These are phyloP conservation scores for Sesbania bispinosa DNA, from an alignment of 306 rosid genomes.

Conservation along the genomic window DNA sequence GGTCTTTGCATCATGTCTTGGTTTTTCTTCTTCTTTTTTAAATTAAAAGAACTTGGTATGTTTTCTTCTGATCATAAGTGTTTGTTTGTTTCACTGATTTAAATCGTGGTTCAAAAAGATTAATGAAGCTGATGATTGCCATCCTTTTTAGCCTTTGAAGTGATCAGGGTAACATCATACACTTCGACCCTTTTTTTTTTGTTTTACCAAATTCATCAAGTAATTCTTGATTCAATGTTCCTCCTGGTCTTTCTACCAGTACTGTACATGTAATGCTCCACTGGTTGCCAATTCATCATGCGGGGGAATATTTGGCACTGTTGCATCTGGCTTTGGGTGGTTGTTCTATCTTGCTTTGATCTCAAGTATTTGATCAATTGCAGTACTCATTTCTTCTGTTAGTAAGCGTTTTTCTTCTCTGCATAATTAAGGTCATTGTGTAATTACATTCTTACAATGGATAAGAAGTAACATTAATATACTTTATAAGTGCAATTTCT, in stretches of 20 bases:
- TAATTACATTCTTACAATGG: neutral
- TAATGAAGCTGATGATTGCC: neutral
- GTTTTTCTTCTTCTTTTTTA: too few species aligned
- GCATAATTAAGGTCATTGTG: neutral
- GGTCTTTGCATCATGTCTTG: neutral
- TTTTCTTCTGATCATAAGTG: slow-evolving; percentile 10
- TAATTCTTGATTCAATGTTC: slow-evolving; percentile 16
- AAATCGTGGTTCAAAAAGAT: neutral
- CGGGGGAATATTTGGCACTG: neutral
- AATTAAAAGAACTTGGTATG: neutral
- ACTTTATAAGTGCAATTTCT: neutral
- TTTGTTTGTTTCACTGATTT: slow-evolving; percentile 5
- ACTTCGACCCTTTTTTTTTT: slow-evolving; percentile 1
- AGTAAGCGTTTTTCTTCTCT: neutral
- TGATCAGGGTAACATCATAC: slow-evolving; percentile 12
- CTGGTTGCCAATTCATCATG: neutral
- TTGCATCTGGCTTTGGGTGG: neutral
- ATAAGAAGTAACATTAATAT: neutral
- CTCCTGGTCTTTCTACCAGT: neutral
- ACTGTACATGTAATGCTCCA: slow-evolving; percentile 22
- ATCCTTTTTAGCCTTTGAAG: slow-evolving; percentile 1
- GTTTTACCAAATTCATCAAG: neutral
- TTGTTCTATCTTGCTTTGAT: neutral
- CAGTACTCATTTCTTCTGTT: neutral
- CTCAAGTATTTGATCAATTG: slow-evolving; percentile 2